Base-by-base conservation (phyloP, 139 green algal genomes). In the Chlorella sp. region DNA sequence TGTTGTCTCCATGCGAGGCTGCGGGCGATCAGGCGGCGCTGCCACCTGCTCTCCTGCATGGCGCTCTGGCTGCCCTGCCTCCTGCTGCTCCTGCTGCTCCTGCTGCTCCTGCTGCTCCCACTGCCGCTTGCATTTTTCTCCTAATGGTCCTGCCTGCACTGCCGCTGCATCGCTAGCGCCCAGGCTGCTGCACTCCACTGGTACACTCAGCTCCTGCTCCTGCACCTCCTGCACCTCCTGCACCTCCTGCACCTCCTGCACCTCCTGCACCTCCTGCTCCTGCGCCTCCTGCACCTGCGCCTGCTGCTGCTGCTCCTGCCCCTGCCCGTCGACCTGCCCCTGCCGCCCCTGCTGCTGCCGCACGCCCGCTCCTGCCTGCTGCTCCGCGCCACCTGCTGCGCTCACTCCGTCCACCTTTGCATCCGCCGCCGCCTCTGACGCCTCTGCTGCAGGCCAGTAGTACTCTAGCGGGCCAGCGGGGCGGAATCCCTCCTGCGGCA, bases 401-500 rank as follows among this genome's bases (percentile, higher is more conserved):
- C n/a, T n/a, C n/a, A n/a, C n/a, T n/a, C n/a, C n/a, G n/a, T n/a
- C n/a, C n/a, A n/a, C n/a, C n/a, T n/a, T n/a, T n/a, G n/a, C n/a
- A n/a, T n/a, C n/a, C n/a, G n/a, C n/a, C n/a, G n/a, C n/a, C n/a
- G n/a, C n/a, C n/a, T n/a, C n/a, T n/a, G n/a, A n/a, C n/a, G n/a
- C n/a, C n/a, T n/a, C n/a, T n/a, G n/a, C n/a, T n/a, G n/a, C n/a
- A n/a, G n/a, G n/a, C n/a, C n/a, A 15, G 7, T 41, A 43, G 5
- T 43, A 23, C 31, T 58, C 64, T 21, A 40, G 55, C 77, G 69
- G 80, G 21, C 45, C 61, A 11, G 60, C 33, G 3, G 71, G 48
- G 0, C 48, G 55, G 64, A 80, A 84, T 15, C 74, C 79, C 70
- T 73, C 79, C n/a, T 23, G 9, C 4, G 79, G 74, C n/a, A 74